Base-by-base conservation (phyloP, 768 basidiomycete genomes). In the Mycena filopes region DNA sequence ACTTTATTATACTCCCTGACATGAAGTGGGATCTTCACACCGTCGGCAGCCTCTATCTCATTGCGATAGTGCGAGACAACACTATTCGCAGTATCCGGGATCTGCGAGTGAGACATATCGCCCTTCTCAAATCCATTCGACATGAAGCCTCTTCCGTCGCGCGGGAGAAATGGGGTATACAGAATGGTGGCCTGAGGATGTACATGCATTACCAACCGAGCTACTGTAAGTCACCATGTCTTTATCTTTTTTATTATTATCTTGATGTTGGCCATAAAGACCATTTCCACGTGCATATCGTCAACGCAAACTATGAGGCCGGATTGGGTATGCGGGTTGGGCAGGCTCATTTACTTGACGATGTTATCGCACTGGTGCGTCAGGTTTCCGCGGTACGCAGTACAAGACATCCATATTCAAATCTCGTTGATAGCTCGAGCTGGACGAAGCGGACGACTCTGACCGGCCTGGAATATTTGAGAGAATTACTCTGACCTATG, bases 141-240 rank as follows among this genome's bases (percentile, higher is more conserved):
- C 73, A 74, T 3, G 82, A 89, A 64, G 87, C 90, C 0, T 78
- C 79, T 33, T 73, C 75, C 4, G 75, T 89, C 4, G 91, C 86
- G 0, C 71, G 80, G 54, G 83, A 85, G 47, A 85, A 84, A 69
- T 99, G 92, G 87, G 89, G 86, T 0, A 78, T 97, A 1, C 79
- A 77, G 5, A 69, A 73, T 18, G 90, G 89, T 4, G 83, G 87
- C 12, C 72, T 98, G 63, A 80, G 95, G 70, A 82, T 96, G 81
- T 96, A 89, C 71, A 79, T 99, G 16, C 98, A 99, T 75, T 99
- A 99, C 75, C 96, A 98, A 73, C 97, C 97, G 0, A 93, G 90
- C 40, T 99, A 98, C 74, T 98, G 96, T 96, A 62, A 67, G 93
- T 59, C 83, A 4, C 5, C 38, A 3, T 28, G 36, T 21, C 13